These are phyloP conservation scores for Moesziomyces globuligerus DNA, from an alignment of 1,284 basidiomycete genomes.

Conservation along the genomic window DNA sequence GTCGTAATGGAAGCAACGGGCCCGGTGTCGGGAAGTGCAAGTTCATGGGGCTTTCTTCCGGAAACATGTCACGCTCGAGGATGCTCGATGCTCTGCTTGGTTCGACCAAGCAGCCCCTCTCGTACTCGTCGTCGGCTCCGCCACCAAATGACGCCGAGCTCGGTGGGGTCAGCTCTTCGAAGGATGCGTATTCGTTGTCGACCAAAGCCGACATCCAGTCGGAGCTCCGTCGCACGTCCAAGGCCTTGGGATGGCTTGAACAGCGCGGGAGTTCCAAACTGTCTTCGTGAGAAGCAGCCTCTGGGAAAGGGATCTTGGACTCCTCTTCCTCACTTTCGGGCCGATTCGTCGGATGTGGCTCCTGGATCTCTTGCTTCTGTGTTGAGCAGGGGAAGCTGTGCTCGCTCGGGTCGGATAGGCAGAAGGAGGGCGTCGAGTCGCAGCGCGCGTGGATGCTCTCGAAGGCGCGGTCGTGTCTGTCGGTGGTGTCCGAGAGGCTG, in stretches of 20 bases:
- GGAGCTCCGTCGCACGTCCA: too few relatives aligned
- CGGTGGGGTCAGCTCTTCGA: not conserved
- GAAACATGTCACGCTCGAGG: slow-evolving; percentile 11
- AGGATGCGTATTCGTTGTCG: slow-evolving; percentile 18
- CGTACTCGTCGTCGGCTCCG: not conserved
- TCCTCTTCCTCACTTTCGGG: too few relatives aligned
- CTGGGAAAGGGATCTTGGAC: too few relatives aligned
- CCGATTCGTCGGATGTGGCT: too few relatives aligned
- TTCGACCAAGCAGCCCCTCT: slow-evolving; percentile 9
- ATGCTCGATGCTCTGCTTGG: slow-evolving; percentile 28
- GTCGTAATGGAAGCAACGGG: slow-evolving; percentile 1
- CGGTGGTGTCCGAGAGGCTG: too few relatives aligned
- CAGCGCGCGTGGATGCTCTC: too few relatives aligned
- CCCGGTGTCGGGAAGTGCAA: not conserved
- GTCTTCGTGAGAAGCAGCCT: too few relatives aligned
- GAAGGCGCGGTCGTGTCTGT: too few relatives aligned
- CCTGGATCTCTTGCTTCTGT: too few relatives aligned
- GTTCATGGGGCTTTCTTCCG: not conserved
- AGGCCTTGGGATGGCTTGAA: not conserved
- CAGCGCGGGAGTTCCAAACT: not conserved
- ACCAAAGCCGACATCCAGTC: slow-evolving; percentile 15
- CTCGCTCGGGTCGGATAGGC: too few relatives aligned
- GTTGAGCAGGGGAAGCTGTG: too few relatives aligned
- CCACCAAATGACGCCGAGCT: not conserved
- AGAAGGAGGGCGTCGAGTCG: too few relatives aligned